These are phyloP conservation scores for Botrytis deweyae DNA, from an alignment of 2,329 filamentous ascomycete genomes.

Conservation along the genomic window DNA sequence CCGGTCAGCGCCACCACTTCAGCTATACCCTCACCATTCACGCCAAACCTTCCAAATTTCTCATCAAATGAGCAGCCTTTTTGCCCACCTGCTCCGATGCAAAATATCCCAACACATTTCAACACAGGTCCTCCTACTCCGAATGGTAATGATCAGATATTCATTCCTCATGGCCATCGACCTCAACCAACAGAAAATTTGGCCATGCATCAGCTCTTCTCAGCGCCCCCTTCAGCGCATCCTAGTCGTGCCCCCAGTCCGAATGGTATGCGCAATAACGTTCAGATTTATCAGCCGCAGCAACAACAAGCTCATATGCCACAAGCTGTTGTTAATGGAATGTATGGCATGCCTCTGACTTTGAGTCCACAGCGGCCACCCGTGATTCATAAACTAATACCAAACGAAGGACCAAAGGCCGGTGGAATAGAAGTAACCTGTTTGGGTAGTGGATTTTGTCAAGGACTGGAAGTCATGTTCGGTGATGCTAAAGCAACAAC, in stretches of 20 bases:
- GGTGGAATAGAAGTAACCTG: conserved; percentile 88
- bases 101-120: conserved; percentile 46
- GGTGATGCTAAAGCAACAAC: conserved; percentile 65
- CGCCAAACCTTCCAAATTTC: conserved; percentile 49
- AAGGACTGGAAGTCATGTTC: conserved; percentile 81
- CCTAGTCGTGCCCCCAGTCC: conserved; percentile 79
- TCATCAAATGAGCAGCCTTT: conserved; percentile 40
- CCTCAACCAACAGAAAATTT: conserved; percentile 66
- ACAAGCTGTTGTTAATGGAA: conserved; percentile 48
- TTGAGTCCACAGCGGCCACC: conserved; percentile 55
- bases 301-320: conserved; percentile 45
- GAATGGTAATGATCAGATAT: conserved; percentile 59
- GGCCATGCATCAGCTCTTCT: conserved; percentile 64
- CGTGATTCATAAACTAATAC: conserved; percentile 79
- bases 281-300: conserved; percentile 46
- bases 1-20: conserved; percentile 40
- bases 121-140: conserved; percentile 64
- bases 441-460: conserved; percentile 76
- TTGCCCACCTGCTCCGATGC: conserved; percentile 27
- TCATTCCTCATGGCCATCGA: conserved; percentile 57
- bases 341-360: conserved; percentile 52
- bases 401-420: conserved; percentile 74
- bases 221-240: conserved; percentile 69
- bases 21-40: conserved; percentile 53
- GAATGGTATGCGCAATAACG: conserved; percentile 50